These are phyloP conservation scores for Terana coerulea DNA, from an alignment of 768 basidiomycete species.

Conservation along the genomic window DNA sequence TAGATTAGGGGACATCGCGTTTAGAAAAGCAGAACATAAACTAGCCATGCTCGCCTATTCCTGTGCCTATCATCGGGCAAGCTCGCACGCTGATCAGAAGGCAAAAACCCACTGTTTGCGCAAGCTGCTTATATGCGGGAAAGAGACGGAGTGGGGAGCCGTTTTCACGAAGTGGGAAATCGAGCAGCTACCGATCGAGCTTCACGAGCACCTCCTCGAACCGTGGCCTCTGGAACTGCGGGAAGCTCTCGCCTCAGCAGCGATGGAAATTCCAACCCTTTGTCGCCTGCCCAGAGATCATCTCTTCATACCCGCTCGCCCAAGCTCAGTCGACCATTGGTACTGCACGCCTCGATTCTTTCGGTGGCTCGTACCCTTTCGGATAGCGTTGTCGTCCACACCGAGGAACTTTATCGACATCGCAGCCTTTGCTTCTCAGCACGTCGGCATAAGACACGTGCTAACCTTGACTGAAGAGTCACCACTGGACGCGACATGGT, in stretches of 20 bases:
- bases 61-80: conserved; percentile 38
- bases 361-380: conserved; percentile 58
- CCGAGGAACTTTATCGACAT: conserved; percentile 50
- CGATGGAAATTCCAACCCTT: conserved; percentile 33
- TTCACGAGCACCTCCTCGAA: conserved; percentile 29
- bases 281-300: conserved; percentile 39
- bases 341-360: conserved; percentile 55
- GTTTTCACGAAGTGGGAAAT: conserved; percentile 41
- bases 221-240: conserved; percentile 41
- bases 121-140: conserved; percentile 41
- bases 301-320: conserved; percentile 33
- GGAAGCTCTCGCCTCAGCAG: conserved; percentile 28
- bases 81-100: conserved; percentile 27
- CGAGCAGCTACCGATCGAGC: conserved; percentile 32
- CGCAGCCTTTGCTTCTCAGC: conserved; percentile 36
- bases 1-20: conserved; percentile 44
- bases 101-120: conserved; percentile 40
- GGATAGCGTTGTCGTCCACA: conserved; percentile 59
- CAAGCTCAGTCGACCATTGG: conserved; percentile 12
- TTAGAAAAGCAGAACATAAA: conserved; percentile 34
- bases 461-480: conserved; percentile 58
- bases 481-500: conserved; percentile 46
- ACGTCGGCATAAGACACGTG: conserved; percentile 54
- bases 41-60: conserved; percentile 55
- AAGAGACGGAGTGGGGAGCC: conserved; percentile 50